Evolutionary conservation across 768 basidiomycete genomes (phyloP).

Genomic region (Mycena galericulata): DNA sequence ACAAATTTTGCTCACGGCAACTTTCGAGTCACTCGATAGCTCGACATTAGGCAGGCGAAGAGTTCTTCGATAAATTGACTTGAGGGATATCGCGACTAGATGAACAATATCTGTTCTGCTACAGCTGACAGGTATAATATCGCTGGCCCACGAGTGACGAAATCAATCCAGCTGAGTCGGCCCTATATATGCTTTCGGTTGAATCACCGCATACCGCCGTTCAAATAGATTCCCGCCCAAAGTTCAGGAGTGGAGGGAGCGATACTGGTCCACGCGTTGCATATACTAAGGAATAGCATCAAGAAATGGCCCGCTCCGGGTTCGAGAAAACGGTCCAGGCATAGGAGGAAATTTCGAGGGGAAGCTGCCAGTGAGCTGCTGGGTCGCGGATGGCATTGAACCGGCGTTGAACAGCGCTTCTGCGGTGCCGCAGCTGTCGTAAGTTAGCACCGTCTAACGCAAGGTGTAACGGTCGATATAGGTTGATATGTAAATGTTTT

Average conservation of each 20-base stretch:
- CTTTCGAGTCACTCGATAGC: no score
- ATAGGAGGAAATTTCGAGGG: conserved; percentile 15
- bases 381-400: conserved; percentile 17
- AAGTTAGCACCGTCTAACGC: no score
- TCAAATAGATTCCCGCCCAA: background rate
- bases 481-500: background rate
- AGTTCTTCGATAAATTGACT: no score
- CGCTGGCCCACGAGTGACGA: no score
- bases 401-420: background rate
- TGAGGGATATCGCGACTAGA: no score
- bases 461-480: conserved; percentile 4
- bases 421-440: background rate
- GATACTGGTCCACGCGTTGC: background rate
- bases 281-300: conserved; percentile 1
- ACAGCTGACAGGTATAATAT: no score
- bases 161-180: no score
- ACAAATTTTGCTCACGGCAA: no score
- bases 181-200: no score
- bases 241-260: background rate
- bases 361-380: background rate
- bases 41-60: no score
- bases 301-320: background rate
- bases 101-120: no score
- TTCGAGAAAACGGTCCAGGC: background rate
- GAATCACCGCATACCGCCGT: no score